Conservation (phyloP, 129 eudicot genomes). For the Helichrysum umbraculigerum region DNA sequence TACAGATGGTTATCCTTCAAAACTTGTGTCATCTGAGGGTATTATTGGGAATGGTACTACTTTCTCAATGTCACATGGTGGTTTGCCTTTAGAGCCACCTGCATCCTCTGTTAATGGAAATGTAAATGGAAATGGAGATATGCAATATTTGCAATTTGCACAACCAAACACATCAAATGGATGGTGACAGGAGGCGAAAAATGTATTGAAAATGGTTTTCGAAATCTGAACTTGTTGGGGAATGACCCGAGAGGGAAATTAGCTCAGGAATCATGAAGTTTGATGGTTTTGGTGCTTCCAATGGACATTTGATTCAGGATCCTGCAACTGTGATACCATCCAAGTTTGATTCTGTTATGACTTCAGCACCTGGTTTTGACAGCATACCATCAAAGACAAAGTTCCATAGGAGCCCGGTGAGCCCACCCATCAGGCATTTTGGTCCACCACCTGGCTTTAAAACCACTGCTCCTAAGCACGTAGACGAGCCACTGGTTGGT, state of each 20-base stretch:
- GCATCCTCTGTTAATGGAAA: constrained; percentile 34
- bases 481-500: constrained; percentile 41
- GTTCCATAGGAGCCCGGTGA: constrained; percentile 62
- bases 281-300: constrained; percentile 32
- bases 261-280: constrained; percentile 38
- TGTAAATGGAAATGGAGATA: neutral
- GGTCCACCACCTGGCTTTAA: constrained; percentile 98
- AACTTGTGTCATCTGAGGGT: constrained; percentile 34
- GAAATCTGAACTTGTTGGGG: constrained; percentile 47
- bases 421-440: constrained; percentile 68
- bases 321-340: constrained; percentile 51
- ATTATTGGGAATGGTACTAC: constrained; percentile 30
- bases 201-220: constrained; percentile 43
- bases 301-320: constrained; percentile 32
- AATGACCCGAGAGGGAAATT: constrained; percentile 39
- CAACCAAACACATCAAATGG: constrained; percentile 49
- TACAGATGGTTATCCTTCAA: constrained; percentile 32
- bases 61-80: constrained; percentile 38
- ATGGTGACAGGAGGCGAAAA: constrained; percentile 40
- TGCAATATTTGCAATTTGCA: constrained; percentile 45
- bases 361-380: constrained; percentile 43
- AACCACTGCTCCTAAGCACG: constrained; percentile 43
- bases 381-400: constrained; percentile 43
- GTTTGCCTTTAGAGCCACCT: constrained; percentile 35
- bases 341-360: constrained; percentile 50